Base-by-base conservation (phyloP, 148 eudicot genomes). In the Fallopia convolvulus region DNA sequence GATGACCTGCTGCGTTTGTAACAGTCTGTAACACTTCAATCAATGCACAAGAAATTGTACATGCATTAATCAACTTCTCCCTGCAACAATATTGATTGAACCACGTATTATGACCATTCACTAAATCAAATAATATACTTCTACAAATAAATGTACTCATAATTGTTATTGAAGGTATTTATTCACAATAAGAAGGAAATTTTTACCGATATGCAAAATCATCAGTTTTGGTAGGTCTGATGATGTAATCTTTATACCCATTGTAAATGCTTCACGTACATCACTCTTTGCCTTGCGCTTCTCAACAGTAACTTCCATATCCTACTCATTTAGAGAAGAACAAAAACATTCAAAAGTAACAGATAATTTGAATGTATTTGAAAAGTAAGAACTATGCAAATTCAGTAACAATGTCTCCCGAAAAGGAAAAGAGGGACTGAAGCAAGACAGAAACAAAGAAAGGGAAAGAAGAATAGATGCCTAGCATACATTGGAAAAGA, bases 271-370 rank as follows among this genome's bases (percentile, higher is more conserved):
- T 84, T 95, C 99, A 77, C 94, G 97, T 76, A 95, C 78, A 75
- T 91, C 97, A 83, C 93, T 93, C 85, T 84, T 89, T 82, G 89
- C 97, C 82, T 84, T 92, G 83, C 99, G 85, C 77, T 76, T 85
- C 23, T 79, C 75, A 70, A 88, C 80, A 72, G 93, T 95, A 74
- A 75, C 78, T 75, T 87, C 91, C 88, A 89, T 90, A 84, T 92
- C 99, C 99, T 68, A 68, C 44, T 68, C 44, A 17, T 68, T 32
- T 65, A 32, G 18, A 33, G 71, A 65, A 65, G 15, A 42, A n/a
- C 2, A 65, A 33, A 33, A 33, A 18, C 71, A 33, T 7, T 8
- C 66, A 58, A 23, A 58, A 58, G 8, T 9, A 20, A 23, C 13
- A 58, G 8, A 8, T 30, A 10, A 61, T 30, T 30, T 61, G 15